phyloP scores from a whole-genome alignment of 352 stramenopile species.

The Phytophthora citricola region DNA sequence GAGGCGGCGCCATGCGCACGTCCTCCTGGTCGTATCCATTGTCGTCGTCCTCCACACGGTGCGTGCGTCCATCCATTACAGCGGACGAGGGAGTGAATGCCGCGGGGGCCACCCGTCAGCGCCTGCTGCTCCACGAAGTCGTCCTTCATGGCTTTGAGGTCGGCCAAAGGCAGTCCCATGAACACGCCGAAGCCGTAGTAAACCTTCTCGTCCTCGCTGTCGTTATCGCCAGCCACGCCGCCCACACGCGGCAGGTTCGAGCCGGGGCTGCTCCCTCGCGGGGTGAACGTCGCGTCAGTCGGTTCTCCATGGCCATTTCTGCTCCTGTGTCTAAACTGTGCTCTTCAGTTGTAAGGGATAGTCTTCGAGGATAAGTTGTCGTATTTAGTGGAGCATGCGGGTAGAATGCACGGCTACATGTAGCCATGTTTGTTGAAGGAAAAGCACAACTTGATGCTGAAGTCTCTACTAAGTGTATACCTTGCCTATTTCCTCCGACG shows the following conservation, averaged over 20 bases:
- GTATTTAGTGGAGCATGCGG: conserved; percentile 13
- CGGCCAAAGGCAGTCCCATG: conserved; percentile 84
- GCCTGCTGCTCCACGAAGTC: conserved; percentile 76
- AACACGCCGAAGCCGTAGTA: conserved; percentile 92
- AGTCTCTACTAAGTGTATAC: not conserved
- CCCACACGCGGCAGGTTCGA: conserved; percentile 27
- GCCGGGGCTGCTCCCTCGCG: conserved; percentile 19
- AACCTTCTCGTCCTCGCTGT: conserved; percentile 84
- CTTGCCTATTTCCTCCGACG: conserved; percentile 53
- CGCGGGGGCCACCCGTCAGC: conserved; percentile 22
- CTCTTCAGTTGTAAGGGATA: conserved; percentile 15
- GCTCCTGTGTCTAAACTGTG: conserved; percentile 8
- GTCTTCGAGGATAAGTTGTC: not conserved
- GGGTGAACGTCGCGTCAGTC: conserved; percentile 30
- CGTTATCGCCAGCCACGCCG: conserved; percentile 57
- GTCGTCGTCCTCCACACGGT: conserved; percentile 35
- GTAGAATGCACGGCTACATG: conserved; percentile 19
- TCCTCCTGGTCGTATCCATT: conserved; percentile 32
- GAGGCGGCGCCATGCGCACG: conserved; percentile 15
- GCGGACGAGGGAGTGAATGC: conserved; percentile 14
- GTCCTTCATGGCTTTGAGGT: conserved; percentile 87
- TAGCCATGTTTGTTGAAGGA: not conserved
- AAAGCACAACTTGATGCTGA: conserved; percentile 1
- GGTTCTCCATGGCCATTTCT: conserved; percentile 48
- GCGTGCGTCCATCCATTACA: conserved; percentile 18